These are phyloP conservation scores for Phytopythium sindhum DNA, from an alignment of 352 stramenopile species.

Conservation along the genomic window DNA sequence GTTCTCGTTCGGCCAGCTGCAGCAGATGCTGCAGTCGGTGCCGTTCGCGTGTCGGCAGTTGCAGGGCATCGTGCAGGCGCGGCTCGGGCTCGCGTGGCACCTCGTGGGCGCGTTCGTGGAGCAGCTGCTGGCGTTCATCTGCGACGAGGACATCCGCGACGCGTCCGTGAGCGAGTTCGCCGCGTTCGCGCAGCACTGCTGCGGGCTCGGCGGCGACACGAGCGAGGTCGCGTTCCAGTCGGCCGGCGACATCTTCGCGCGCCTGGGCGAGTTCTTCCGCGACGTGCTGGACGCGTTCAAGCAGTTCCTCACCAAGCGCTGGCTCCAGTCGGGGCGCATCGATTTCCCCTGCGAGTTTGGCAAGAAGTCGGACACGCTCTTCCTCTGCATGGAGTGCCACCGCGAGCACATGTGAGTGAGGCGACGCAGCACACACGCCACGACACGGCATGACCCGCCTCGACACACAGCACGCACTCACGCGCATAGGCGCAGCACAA, in stretches of 20 bases:
- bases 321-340: slow-evolving; percentile 53
- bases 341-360: slow-evolving; percentile 76
- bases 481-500: background rate
- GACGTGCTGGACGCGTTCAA: slow-evolving; percentile 63
- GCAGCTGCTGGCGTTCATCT: slow-evolving; percentile 63
- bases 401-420: slow-evolving; percentile 57
- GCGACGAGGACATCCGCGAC: slow-evolving; percentile 71
- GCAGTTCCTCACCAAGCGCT: slow-evolving; percentile 55
- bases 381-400: slow-evolving; percentile 84
- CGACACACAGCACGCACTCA: background rate
- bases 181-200: slow-evolving; percentile 42
- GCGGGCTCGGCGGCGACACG: slow-evolving; percentile 17
- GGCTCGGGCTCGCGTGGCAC: slow-evolving; percentile 61
- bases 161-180: slow-evolving; percentile 58
- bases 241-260: slow-evolving; percentile 53
- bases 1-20: slow-evolving; percentile 56
- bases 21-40: slow-evolving; percentile 54
- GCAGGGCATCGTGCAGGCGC: slow-evolving; percentile 49
- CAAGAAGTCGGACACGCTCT: slow-evolving; percentile 72
- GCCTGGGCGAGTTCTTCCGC: slow-evolving; percentile 63
- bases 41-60: slow-evolving; percentile 66
- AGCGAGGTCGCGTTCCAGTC: slow-evolving; percentile 9
- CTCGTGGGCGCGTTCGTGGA: slow-evolving; percentile 60
- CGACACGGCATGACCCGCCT: background rate
- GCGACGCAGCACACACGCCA: background rate